phyloP scores from a whole-genome alignment of 208 protist species.

The Acanthamoeba divionensis region DNA sequence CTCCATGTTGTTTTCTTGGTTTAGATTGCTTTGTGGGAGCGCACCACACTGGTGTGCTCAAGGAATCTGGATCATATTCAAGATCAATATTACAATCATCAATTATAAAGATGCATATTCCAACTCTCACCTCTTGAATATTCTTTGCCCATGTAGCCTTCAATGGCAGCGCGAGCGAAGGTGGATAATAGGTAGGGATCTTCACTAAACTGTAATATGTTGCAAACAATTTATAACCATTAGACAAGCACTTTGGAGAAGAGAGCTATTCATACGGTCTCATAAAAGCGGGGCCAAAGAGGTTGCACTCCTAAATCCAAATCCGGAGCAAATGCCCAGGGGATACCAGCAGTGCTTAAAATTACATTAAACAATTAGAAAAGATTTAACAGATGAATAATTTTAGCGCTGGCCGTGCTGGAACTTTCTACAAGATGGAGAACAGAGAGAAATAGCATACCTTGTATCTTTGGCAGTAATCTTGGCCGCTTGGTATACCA shows the following conservation, averaged over 20 bases:
- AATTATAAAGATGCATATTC: too few species aligned
- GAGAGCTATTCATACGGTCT: slow-evolving; percentile 35
- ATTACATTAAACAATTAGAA: too few species aligned
- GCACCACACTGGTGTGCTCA: too few species aligned
- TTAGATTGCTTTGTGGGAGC: too few species aligned
- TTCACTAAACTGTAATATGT: slow-evolving; percentile 52
- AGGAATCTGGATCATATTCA: too few species aligned
- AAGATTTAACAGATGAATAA: too few species aligned
- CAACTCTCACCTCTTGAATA: too few species aligned
- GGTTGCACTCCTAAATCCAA: slow-evolving; percentile 60
- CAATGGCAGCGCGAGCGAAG: background rate
- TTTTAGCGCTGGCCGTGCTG: background rate
- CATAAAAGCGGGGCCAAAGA: slow-evolving; percentile 65
- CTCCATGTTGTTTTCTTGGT: too few species aligned
- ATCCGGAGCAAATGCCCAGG: slow-evolving; percentile 65
- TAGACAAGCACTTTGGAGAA: background rate
- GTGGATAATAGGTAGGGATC: slow-evolving; percentile 59
- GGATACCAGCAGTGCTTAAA: slow-evolving; percentile 58
- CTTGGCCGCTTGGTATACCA: background rate
- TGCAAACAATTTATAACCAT: background rate
- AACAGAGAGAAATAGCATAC: background rate
- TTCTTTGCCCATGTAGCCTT: slow-evolving; percentile 44
- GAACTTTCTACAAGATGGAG: background rate
- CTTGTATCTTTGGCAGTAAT: slow-evolving; percentile 62
- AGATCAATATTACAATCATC: too few species aligned